These are phyloP conservation scores for Apiospora phragmitis DNA, from an alignment of 2,329 filamentous ascomycete genomes.

Conservation along the genomic window DNA sequence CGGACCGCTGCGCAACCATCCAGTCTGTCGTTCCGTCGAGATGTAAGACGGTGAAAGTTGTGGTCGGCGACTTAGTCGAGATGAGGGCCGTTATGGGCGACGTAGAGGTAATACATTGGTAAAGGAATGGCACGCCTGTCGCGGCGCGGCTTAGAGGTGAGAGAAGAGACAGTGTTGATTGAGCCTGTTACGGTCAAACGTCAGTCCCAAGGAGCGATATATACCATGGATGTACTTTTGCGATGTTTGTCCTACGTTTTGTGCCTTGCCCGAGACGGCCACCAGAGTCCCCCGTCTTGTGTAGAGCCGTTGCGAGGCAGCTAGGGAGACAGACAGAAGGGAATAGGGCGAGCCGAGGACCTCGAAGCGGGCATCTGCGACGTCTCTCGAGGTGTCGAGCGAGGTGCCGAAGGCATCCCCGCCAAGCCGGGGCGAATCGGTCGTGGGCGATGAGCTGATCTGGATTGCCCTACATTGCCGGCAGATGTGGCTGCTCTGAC, in stretches of 20 bases:
- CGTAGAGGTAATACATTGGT: constrained; percentile 86
- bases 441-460: constrained; percentile 62
- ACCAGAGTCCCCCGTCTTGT: constrained; percentile 90
- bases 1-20: constrained; percentile 86
- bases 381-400: constrained; percentile 45
- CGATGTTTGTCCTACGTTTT: constrained; percentile 64
- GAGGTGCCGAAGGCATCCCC: constrained; percentile 58
- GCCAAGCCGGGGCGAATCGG: constrained; percentile 49
- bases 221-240: not conserved
- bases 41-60: constrained; percentile 83
- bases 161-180: constrained; percentile 86
- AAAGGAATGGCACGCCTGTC: constrained; percentile 90
- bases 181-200: constrained; percentile 53
- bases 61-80: constrained; percentile 81
- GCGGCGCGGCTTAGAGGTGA: constrained; percentile 78
- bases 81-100: constrained; percentile 86
- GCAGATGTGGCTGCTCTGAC: constrained; percentile 42
- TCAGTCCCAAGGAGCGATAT: constrained; percentile 13
- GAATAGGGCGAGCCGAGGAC: constrained; percentile 91
- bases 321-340: constrained; percentile 87
- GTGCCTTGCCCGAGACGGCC: constrained; percentile 83
- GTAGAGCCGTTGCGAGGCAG: constrained; percentile 90
- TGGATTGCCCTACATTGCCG: constrained; percentile 61
- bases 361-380: constrained; percentile 85
- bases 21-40: constrained; percentile 94